Conservation (phyloP, 257 asterid species). For the Salvia hispanica region DNA sequence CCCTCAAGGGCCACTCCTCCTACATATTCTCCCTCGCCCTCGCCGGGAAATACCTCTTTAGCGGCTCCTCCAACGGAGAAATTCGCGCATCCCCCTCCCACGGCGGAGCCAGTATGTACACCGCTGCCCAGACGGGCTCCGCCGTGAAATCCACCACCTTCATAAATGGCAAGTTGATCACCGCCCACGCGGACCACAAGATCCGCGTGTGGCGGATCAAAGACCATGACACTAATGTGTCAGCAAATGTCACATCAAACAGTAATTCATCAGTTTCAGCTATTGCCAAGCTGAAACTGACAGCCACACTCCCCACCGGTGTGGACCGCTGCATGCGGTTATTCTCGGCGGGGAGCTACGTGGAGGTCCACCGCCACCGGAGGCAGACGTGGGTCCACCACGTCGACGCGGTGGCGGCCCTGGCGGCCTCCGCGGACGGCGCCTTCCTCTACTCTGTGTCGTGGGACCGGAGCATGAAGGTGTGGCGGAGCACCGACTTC, state of each 20-base stretch:
- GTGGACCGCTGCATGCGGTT: conserved; percentile 60
- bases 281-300: conserved; percentile 36
- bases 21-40: conserved; percentile 57
- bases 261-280: background rate
- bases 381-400: conserved; percentile 79
- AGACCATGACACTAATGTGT: too few relatives aligned
- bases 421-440: conserved; percentile 55
- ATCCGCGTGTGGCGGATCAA: conserved; percentile 73
- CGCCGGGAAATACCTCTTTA: conserved; percentile 59
- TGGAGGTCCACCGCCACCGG: conserved; percentile 61
- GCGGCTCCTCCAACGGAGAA: conserved; percentile 64
- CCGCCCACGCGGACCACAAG: conserved; percentile 76
- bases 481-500: conserved; percentile 75
- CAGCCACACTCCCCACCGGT: conserved; percentile 61
- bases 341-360: conserved; percentile 58
- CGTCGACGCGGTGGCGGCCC: conserved; percentile 66
- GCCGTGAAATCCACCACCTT: conserved; percentile 57
- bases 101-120: too few relatives aligned
- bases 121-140: conserved; percentile 36
- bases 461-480: conserved; percentile 76
- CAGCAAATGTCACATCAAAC: too few relatives aligned
- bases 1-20: conserved; percentile 66
- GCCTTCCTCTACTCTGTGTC: conserved; percentile 64
- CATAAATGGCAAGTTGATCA: conserved; percentile 49
- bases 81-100: conserved; percentile 38